Evolutionary conservation across 495 filamentous ascomycete species (phyloP).

Genomic region (Penicillium coffeae): DNA sequence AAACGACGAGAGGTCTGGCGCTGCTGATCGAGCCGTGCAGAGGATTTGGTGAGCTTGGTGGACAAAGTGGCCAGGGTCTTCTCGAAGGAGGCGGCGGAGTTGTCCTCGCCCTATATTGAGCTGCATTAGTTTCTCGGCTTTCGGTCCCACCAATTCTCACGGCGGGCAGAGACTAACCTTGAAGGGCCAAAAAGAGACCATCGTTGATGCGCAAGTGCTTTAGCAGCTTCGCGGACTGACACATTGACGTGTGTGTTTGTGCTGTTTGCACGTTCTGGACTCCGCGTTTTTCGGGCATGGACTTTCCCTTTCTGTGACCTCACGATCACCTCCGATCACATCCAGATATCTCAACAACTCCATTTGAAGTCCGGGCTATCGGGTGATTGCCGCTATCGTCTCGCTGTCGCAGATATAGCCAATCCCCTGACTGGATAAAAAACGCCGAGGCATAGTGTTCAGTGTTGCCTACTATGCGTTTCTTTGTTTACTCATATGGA

Average conservation of each 20-base stretch:
- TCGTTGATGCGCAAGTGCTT: constrained; percentile 34
- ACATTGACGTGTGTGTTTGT: not conserved
- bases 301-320: too few species aligned
- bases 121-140: constrained; percentile 5
- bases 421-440: too few species aligned
- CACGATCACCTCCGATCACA: too few species aligned
- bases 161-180: constrained; percentile 45
- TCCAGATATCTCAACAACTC: too few species aligned
- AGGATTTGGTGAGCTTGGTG: constrained; percentile 70
- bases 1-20: constrained; percentile 70
- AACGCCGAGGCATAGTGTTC: too few species aligned
- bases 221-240: not conserved
- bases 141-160: not conserved
- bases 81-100: constrained; percentile 88
- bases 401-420: too few species aligned
- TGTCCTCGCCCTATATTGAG: constrained; percentile 69
- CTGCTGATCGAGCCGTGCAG: constrained; percentile 64
- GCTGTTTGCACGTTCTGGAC: not conserved
- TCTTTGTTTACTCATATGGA: too few species aligned
- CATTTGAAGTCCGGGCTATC: too few species aligned
- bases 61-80: constrained; percentile 79
- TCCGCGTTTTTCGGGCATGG: too few species aligned
- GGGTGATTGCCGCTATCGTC: too few species aligned
- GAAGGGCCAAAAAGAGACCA: constrained; percentile 85
- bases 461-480: too few species aligned